phyloP scores from a whole-genome alignment of 2,329 filamentous ascomycete genomes.

The Colletotrichum ledebouriae region DNA sequence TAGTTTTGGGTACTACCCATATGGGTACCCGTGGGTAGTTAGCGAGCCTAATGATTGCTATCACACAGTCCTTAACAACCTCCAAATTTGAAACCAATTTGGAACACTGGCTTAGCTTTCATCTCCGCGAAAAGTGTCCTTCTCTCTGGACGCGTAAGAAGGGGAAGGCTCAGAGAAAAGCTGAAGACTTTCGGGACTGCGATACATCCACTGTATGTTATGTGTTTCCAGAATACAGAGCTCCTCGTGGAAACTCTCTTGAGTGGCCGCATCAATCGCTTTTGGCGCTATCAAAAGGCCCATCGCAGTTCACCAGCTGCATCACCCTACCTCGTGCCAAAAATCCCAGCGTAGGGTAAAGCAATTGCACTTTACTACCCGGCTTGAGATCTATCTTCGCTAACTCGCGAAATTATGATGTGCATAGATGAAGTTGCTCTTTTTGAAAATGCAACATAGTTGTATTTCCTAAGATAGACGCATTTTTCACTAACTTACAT shows the following conservation, averaged over 20 bases:
- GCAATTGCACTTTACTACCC: not conserved
- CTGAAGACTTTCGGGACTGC: not conserved
- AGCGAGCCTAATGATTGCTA: too few species aligned
- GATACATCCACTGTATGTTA: not conserved
- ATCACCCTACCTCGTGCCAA: not conserved
- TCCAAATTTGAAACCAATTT: not conserved
- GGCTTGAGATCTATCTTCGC: not conserved
- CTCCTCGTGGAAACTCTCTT: not conserved
- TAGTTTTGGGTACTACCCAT: too few species aligned
- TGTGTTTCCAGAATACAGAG: not conserved
- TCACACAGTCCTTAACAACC: not conserved
- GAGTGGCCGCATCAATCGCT: not conserved
- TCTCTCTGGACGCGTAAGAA: not conserved
- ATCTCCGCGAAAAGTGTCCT: not conserved
- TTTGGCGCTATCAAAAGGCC: not conserved
- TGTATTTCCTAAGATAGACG: slow-evolving; percentile 1
- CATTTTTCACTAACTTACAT: not conserved
- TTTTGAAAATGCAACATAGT: not conserved
- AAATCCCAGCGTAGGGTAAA: not conserved
- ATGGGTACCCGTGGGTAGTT: too few species aligned
- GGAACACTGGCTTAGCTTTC: not conserved
- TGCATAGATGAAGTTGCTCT: not conserved
- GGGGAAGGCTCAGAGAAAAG: not conserved
- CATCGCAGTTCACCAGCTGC: not conserved
- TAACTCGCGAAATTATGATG: not conserved